Percentiles rank a stretch among this genome's conserved stretches.
phyloP scores from a whole-genome alignment of 2,329 filamentous ascomycete genomes.

The Zopfia rhizophila region DNA sequence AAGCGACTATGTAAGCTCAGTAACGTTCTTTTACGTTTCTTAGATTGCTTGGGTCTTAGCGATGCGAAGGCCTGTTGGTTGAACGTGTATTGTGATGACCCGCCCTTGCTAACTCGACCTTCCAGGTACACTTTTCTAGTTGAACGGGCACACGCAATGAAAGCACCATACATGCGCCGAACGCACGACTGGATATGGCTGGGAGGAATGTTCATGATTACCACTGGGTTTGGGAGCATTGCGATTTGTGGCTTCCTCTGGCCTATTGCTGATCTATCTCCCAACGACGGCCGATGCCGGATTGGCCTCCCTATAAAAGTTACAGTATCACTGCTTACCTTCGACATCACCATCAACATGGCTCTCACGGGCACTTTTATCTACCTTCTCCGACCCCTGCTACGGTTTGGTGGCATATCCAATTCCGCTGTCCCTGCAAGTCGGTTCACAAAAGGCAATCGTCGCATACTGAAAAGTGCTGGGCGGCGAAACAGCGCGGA shows the following conservation, averaged over 20 bases:
- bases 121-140: slow-evolving; percentile 54
- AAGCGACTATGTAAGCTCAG: slow-evolving; percentile 38
- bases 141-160: slow-evolving; percentile 53
- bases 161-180: slow-evolving; percentile 44
- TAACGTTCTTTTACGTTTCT: no score
- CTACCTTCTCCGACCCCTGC: slow-evolving; percentile 45
- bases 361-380: slow-evolving; percentile 54
- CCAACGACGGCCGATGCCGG: slow-evolving; percentile 46
- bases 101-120: background rate
- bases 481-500: slow-evolving; percentile 10
- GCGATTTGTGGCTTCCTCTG: slow-evolving; percentile 39
- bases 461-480: slow-evolving; percentile 17
- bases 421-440: slow-evolving; percentile 20
- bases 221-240: slow-evolving; percentile 41
- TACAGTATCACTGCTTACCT: slow-evolving; percentile 49
- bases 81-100: background rate
- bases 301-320: slow-evolving; percentile 52
- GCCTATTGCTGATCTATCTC: slow-evolving; percentile 44
- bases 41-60: no score
- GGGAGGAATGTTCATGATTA: slow-evolving; percentile 34
- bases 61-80: no score
- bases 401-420: slow-evolving; percentile 26
- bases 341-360: slow-evolving; percentile 52
- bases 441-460: slow-evolving; percentile 26
- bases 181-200: slow-evolving; percentile 50